These are phyloP conservation scores for Neonectria coccinea DNA, from an alignment of 2,329 filamentous ascomycete species.

Conservation along the genomic window DNA sequence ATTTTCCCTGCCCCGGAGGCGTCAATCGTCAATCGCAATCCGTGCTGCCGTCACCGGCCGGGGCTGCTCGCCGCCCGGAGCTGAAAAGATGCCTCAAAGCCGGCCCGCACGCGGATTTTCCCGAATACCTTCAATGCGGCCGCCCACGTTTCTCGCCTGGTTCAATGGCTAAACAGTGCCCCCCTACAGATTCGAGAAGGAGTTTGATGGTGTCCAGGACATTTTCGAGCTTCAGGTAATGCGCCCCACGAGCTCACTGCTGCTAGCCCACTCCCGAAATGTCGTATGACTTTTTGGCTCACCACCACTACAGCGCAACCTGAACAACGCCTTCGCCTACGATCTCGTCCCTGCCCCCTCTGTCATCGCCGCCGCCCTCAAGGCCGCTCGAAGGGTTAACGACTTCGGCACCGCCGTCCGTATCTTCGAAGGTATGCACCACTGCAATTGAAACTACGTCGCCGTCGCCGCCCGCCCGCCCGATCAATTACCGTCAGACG, in stretches of 20 bases:
- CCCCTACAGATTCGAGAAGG: slow-evolving; percentile 90
- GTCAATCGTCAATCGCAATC: slow-evolving; percentile 17
- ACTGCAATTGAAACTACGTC: slow-evolving; percentile 32
- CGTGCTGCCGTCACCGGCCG: slow-evolving; percentile 1
- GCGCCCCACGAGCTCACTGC: slow-evolving; percentile 39
- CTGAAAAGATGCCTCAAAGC: slow-evolving; percentile 45
- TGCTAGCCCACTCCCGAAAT: slow-evolving; percentile 40
- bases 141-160: slow-evolving; percentile 30
- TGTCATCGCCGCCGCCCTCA: slow-evolving; percentile 91
- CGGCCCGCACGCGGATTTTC: slow-evolving; percentile 44
- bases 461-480: slow-evolving; percentile 23
- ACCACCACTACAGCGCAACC: slow-evolving; percentile 73
- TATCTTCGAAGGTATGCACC: slow-evolving; percentile 90
- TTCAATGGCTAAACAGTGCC: slow-evolving; percentile 47
- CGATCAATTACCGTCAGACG: slow-evolving; percentile 14
- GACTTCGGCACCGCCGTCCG: slow-evolving; percentile 98
- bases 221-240: slow-evolving; percentile 99
- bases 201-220: slow-evolving; percentile 97
- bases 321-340: slow-evolving; percentile 99
- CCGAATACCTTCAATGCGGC: slow-evolving; percentile 45
- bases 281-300: slow-evolving; percentile 49
- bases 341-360: slow-evolving; percentile 96
- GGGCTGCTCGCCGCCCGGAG: slow-evolving; percentile 22
- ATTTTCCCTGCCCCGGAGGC: slow-evolving; percentile 2
- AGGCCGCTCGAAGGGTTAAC: slow-evolving; percentile 94